Evolutionary conservation across 345 rosid genomes (phyloP), one percentile per base, ranked within the genome.

Genomic region (Combretum micranthum): DNA sequence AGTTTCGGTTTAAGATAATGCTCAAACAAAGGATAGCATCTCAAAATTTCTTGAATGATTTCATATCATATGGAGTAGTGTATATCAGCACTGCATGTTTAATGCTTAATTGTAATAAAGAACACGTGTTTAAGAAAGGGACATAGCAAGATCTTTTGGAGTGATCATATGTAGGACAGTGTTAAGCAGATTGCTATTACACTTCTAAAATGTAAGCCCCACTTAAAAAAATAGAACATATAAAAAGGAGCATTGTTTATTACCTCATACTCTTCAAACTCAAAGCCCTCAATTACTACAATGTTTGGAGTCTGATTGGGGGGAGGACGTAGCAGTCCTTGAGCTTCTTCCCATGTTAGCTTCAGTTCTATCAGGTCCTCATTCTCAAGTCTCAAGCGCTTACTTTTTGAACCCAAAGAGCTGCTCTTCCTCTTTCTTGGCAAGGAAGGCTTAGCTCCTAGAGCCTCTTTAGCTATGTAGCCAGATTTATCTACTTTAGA

Each of bases 241-340:
- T 17, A 39, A 20, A 50, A 56, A n/a, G n/a, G 23, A 2, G 20
- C 43, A 20, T 56, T 16, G 46, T n/a, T 19, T 22, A 43, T 20
- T 79, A 93, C 99, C 97, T 90, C 92, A 20, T 83, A 90, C 63
- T 87, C 97, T 77, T 93, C 99, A 75, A 93, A 85, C 76, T 93
- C 99, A 69, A 61, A 72, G 47, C 86, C 97, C 61, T 90, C 95
- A 64, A 90, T 83, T 48, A 73, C 74, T 60, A 85, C 80, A 63
- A 84, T 61, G 53, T 83, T 80, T 32, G 95, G 92, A 68, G 64
- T 56, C 63, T 57, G 64, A 68, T 80, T 80, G 23, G 92, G 84
- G 64, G 99, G 91, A 23, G 97, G 95, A 4, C 90, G 85, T 25
- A 93, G 81, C 53, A 82, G 78, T 53, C 78, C 83, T 69, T 93